Conservation (phyloP, 441 rosid genomes). For the Rhodomyrtus psidioides region DNA sequence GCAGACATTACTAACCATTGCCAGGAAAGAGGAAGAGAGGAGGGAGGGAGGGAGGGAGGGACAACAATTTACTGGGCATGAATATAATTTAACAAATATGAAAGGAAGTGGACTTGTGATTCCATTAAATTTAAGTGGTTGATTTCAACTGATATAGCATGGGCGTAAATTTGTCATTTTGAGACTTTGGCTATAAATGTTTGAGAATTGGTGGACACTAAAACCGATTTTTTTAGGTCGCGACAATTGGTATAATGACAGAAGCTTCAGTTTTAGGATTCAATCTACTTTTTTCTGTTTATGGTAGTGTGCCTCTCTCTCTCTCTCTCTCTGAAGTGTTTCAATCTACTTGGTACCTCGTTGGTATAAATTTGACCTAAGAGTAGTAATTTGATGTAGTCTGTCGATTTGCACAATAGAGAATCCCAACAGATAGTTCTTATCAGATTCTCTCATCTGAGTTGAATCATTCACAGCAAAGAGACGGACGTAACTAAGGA, state of each 20-base stretch:
- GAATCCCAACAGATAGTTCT: background rate
- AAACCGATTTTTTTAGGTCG: too few relatives aligned
- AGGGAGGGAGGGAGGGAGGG: background rate
- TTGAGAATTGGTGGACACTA: too few relatives aligned
- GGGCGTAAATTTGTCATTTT: background rate
- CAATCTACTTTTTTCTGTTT: background rate
- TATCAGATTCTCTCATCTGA: background rate
- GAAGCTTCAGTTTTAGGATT: background rate
- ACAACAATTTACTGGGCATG: background rate
- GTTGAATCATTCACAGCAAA: background rate
- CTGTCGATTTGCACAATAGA: background rate
- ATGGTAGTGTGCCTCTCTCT: background rate
- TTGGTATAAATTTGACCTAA: background rate
- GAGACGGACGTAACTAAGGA: background rate
- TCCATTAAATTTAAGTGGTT: background rate
- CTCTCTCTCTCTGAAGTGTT: background rate
- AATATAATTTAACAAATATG: background rate
- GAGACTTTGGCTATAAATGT: background rate
- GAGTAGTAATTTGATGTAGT: background rate
- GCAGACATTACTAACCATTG: background rate
- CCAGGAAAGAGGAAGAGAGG: too few relatives aligned
- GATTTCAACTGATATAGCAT: background rate
- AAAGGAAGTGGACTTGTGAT: background rate
- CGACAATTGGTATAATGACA: background rate
- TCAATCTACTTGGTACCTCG: background rate